These are phyloP conservation scores for Jatropha curcas DNA, from an alignment of 345 rosid species.

Conservation along the genomic window DNA sequence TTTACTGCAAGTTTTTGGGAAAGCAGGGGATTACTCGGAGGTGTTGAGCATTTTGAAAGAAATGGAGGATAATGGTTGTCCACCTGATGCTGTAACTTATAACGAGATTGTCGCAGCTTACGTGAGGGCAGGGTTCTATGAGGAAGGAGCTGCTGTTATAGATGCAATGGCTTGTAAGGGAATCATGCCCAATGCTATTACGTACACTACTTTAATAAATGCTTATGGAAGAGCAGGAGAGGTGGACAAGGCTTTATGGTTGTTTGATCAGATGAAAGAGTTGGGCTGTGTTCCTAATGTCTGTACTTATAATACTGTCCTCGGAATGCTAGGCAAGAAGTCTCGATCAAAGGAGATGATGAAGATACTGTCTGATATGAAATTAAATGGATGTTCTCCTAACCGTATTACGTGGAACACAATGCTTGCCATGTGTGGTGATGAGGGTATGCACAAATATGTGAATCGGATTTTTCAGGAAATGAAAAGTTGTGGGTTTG, in stretches of 20 bases:
- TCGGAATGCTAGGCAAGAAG: slow-evolving; percentile 80
- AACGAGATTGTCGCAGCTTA: slow-evolving; percentile 87
- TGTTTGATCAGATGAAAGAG: slow-evolving; percentile 68
- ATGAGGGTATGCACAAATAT: slow-evolving; percentile 61
- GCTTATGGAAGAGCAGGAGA: slow-evolving; percentile 82
- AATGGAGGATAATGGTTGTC: slow-evolving; percentile 80
- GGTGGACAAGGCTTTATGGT: slow-evolving; percentile 62
- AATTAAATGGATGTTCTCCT: slow-evolving; percentile 73
- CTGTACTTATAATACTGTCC: slow-evolving; percentile 72
- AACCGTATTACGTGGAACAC: slow-evolving; percentile 92
- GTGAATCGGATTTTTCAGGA: slow-evolving; percentile 69
- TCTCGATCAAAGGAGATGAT: slow-evolving; percentile 68
- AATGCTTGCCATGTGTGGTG: slow-evolving; percentile 78
- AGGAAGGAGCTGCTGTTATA: slow-evolving; percentile 76
- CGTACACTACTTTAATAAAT: slow-evolving; percentile 79
- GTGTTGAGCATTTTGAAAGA: slow-evolving; percentile 73
- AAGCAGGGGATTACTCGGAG: slow-evolving; percentile 73
- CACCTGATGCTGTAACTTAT: slow-evolving; percentile 70
- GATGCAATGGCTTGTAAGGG: slow-evolving; percentile 65
- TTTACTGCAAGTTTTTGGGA: slow-evolving; percentile 71
- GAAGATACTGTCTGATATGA: slow-evolving; percentile 72
- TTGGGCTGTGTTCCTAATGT: slow-evolving; percentile 86
- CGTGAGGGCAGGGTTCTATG: slow-evolving; percentile 75
- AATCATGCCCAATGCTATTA: slow-evolving; percentile 72
- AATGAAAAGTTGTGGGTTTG: slow-evolving; percentile 88